Evolutionary conservation across 208 protist species (phyloP).

Genomic region (Trypanosoma brucei): DNA sequence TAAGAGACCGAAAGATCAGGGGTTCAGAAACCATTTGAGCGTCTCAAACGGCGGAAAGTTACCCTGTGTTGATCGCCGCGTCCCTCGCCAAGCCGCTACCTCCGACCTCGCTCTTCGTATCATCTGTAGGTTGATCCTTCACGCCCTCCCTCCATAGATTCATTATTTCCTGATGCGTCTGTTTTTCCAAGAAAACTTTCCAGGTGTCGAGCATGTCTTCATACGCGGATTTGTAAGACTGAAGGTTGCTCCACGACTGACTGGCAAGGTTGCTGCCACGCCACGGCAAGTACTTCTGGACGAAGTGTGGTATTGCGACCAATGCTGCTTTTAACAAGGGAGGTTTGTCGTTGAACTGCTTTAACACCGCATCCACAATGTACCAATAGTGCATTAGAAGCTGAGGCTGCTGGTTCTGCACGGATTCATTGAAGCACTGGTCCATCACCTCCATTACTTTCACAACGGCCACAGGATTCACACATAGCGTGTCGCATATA

Average conservation of each 20-base stretch:
- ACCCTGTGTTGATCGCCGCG: too few species aligned
- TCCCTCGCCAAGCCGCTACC: too few species aligned
- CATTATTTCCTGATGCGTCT: constrained; percentile 7
- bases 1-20: too few species aligned
- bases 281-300: constrained; percentile 17
- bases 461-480: constrained; percentile 5
- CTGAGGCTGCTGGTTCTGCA: constrained; percentile 4
- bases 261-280: constrained; percentile 5
- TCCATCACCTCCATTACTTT: constrained; percentile 22
- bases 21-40: too few species aligned
- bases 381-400: constrained; percentile 16
- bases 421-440: constrained; percentile 11
- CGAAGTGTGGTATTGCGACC: constrained; percentile 15
- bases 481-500: constrained; percentile 13
- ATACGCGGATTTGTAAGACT: constrained; percentile 2
- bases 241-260: constrained; percentile 3
- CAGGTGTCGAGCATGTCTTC: constrained; percentile 15
- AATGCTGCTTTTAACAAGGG: constrained; percentile 12
- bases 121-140: constrained; percentile 3
- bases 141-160: constrained; percentile 6
- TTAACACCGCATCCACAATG: constrained; percentile 17
- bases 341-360: constrained; percentile 7
- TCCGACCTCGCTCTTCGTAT: too few species aligned
- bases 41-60: too few species aligned
- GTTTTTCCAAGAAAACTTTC: constrained; percentile 3